These are phyloP conservation scores for Mycena haematopus DNA, from an alignment of 768 basidiomycete species.

Conservation along the genomic window DNA sequence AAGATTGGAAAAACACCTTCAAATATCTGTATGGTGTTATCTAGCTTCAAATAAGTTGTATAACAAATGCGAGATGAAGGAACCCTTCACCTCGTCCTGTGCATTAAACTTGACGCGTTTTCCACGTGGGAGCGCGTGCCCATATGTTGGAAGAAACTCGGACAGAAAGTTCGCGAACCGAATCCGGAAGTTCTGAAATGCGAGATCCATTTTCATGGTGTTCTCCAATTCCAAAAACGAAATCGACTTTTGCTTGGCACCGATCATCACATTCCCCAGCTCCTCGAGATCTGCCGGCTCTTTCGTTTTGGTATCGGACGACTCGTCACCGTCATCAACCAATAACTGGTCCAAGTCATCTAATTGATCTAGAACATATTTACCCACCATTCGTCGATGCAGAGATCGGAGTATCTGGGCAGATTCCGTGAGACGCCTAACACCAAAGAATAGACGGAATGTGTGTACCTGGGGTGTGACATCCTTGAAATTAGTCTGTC, in stretches of 20 bases:
- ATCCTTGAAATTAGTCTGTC: slow-evolving; percentile 20
- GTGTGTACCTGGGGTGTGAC: slow-evolving; percentile 34
- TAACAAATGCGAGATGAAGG: neutral
- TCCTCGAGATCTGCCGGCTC: too few relatives aligned
- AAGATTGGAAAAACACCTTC: slow-evolving; percentile 28
- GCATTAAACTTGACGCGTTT: neutral
- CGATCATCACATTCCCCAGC: neutral
- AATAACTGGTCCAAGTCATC: too few relatives aligned
- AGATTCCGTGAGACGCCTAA: too few relatives aligned
- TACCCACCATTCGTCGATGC: too few relatives aligned
- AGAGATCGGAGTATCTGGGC: too few relatives aligned
- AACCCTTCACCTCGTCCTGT: neutral
- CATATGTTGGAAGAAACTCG: neutral
- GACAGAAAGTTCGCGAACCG: neutral
- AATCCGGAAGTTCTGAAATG: neutral
- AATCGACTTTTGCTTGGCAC: neutral
- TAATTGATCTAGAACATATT: too few relatives aligned
- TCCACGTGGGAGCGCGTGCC: neutral
- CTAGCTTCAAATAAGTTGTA: neutral
- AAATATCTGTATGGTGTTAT: slow-evolving; percentile 20
- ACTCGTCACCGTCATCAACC: too few relatives aligned
- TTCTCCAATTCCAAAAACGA: neutral
- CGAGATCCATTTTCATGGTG: neutral
- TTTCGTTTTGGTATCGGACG: too few relatives aligned
- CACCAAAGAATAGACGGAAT: too few relatives aligned